Percentiles rank a stretch among this genome's conserved stretches.
phyloP scores from a whole-genome alignment of 2,329 filamentous ascomycete species.

The Thielaviopsis populi region DNA sequence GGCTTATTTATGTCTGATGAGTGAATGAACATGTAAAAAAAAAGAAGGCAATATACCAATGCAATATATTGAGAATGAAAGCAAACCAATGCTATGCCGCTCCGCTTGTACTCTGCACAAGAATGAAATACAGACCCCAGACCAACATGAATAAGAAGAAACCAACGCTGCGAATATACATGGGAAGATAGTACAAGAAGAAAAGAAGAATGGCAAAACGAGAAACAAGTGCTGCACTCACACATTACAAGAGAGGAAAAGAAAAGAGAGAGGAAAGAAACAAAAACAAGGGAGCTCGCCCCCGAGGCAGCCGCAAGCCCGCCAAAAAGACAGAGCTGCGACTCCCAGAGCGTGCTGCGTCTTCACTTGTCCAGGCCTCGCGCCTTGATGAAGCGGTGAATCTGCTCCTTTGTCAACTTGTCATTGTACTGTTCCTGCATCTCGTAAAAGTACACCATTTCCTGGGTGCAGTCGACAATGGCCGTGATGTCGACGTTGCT shows the following conservation, averaged over 20 bases:
- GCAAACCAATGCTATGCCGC: not conserved
- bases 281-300: not conserved
- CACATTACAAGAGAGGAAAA: not conserved
- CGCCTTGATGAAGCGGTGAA: constrained; percentile 45
- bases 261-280: not conserved
- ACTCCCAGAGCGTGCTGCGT: not conserved
- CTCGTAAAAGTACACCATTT: constrained; percentile 81
- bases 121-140: not conserved
- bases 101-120: not conserved
- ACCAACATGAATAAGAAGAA: not conserved
- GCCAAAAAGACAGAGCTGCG: not conserved
- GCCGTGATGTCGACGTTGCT: constrained; percentile 72
- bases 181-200: not conserved
- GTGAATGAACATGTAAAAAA: constrained; percentile 13
- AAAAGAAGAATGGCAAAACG: not conserved
- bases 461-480: constrained; percentile 79
- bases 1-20: constrained; percentile 6
- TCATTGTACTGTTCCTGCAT: constrained; percentile 46
- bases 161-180: not conserved
- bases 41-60: constrained; percentile 3
- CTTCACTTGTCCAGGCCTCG: constrained; percentile 37
- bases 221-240: not conserved
- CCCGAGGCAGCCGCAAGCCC: not conserved
- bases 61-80: constrained; percentile 1
- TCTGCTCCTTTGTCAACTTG: constrained; percentile 42